Evolutionary conservation across 2,329 filamentous ascomycete species (phyloP), one percentile per base, ranked within the genome.

Genomic region (Alternaria sp.): DNA sequence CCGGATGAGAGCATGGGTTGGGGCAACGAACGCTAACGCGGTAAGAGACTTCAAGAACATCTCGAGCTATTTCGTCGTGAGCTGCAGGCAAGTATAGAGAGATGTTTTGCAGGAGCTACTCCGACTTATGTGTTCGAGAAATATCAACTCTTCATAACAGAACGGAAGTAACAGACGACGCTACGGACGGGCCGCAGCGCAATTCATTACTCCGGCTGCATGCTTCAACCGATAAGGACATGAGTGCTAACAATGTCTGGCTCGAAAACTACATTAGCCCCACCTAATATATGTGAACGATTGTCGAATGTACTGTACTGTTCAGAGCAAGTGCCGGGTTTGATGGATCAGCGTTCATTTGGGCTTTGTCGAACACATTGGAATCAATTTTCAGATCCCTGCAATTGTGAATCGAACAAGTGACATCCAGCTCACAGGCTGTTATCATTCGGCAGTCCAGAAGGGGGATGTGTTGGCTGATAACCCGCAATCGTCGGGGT

Each of bases 1-100:
- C 16, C 71, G 68, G 49, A 74, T 72, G 2, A 74, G 57, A 18
- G 70, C 71, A 50, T 66, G 43, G 20, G 60, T 69, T 48, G 63
- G 66, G 50, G 63, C 60, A 34, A 62, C 27, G 12, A 74, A 65
- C 57, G 64, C 66, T 34, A 72, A 48, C 10, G 52, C 53, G 25
- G 51, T 34, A 12, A 73, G 40, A 4, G 53, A 61, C 16, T 22
- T 63, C 63, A 57, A 68, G 44, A 63, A 43, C 71, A 72, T 73
- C 16, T 44, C 62, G 40, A 4, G n/a, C 5, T 54, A 11, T 0
- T 43, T 30, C 44, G 8, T 2, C 32, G 40, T 50, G n/a, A 40
- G 27, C 0, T 27, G 6, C 14, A 25, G 22, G 20, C 3, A 11
- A 48, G 1, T 11, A 34, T n/a, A 18, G 18, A 38, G 3, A 22